Evolutionary conservation across 2,329 filamentous ascomycete genomes (phyloP).

Genomic region (Pyricularia pennisetigena): DNA sequence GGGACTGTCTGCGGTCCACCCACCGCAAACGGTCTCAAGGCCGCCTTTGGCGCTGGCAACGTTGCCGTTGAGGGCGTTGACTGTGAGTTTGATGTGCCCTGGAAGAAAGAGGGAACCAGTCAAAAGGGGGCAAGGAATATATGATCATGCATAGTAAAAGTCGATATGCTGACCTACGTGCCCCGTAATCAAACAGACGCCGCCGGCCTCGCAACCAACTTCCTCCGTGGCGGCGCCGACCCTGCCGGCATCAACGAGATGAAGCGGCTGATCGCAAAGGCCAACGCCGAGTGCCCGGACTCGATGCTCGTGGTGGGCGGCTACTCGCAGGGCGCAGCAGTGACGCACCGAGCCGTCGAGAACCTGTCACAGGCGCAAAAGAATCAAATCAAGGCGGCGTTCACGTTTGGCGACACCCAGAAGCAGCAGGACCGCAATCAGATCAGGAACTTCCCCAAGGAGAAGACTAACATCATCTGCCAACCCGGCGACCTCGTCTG

Average conservation of each 20-base stretch:
- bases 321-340: constrained; percentile 18
- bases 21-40: constrained; percentile 11
- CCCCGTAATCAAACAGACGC: constrained; percentile 9
- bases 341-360: constrained; percentile 20
- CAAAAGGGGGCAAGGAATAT: neutral
- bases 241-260: constrained; percentile 15
- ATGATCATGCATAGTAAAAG: neutral
- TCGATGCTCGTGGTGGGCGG: constrained; percentile 7
- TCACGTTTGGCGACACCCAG: constrained; percentile 19
- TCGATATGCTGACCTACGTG: neutral
- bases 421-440: constrained; percentile 9
- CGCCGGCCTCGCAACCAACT: constrained; percentile 18
- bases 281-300: constrained; percentile 3
- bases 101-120: neutral
- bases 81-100: constrained; percentile 6
- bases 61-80: constrained; percentile 14
- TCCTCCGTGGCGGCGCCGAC: constrained; percentile 17
- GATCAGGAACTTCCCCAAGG: constrained; percentile 4
- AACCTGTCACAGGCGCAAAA: constrained; percentile 10
- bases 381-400: constrained; percentile 16
- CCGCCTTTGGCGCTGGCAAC: constrained; percentile 8
- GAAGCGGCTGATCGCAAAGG: constrained; percentile 5
- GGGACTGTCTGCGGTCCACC: neutral
- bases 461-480: constrained; percentile 9
- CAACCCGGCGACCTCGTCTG: constrained; percentile 9